These are phyloP conservation scores for Aspergillus mulundensis DNA, from an alignment of 495 filamentous ascomycete species.

Conservation along the genomic window DNA sequence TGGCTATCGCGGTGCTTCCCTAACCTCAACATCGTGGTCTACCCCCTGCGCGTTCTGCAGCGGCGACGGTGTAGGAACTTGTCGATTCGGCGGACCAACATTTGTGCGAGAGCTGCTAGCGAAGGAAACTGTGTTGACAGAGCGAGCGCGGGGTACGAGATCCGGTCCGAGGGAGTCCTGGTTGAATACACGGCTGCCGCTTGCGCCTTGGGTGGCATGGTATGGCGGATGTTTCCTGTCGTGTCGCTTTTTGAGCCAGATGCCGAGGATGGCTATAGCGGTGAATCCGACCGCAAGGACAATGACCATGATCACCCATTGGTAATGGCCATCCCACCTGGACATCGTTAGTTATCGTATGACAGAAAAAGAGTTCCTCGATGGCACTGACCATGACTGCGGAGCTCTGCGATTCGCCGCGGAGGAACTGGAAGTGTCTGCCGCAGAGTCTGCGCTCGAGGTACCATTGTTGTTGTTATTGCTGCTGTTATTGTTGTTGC, in stretches of 20 bases:
- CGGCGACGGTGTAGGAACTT: constrained; percentile 18
- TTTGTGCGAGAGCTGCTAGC: constrained; percentile 34
- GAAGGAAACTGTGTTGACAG: constrained; percentile 20
- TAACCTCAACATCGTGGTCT: constrained; percentile 26
- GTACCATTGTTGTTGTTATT: constrained; percentile 19
- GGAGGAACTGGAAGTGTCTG: background rate
- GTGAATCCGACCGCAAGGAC: constrained; percentile 46
- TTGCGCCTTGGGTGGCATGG: constrained; percentile 22
- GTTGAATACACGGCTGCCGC: constrained; percentile 18
- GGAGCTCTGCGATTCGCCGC: background rate
- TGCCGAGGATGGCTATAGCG: constrained; percentile 30
- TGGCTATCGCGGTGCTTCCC: constrained; percentile 19
- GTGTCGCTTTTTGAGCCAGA: constrained; percentile 48
- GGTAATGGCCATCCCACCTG: constrained; percentile 50
- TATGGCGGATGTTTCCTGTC: constrained; percentile 42
- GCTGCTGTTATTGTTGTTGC: constrained; percentile 10
- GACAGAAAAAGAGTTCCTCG: background rate
- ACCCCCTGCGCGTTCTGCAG: constrained; percentile 22
- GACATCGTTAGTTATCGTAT: constrained; percentile 5
- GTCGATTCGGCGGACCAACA: constrained; percentile 12
- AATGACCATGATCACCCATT: constrained; percentile 54
- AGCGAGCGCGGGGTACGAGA: constrained; percentile 10
- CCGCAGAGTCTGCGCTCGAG: background rate
- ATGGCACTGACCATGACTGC: constrained; percentile 9
- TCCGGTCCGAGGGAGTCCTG: constrained; percentile 16